Conservation (phyloP, 2,329 filamentous ascomycete species). For the Fusarium sp. region DNA sequence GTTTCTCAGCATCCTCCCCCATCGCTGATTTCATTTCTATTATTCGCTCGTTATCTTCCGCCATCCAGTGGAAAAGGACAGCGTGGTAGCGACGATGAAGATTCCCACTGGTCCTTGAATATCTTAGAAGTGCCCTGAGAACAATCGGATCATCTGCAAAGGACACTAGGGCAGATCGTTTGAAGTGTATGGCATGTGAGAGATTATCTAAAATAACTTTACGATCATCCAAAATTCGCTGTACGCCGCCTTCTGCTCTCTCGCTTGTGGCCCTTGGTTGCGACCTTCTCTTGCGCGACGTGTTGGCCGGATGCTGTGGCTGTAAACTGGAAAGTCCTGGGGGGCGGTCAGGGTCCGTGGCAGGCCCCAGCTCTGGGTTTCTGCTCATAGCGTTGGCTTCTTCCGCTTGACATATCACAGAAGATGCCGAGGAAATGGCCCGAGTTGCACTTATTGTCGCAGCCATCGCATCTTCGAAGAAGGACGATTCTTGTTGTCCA, state of each 20-base stretch:
- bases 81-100: background rate
- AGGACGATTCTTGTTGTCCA: background rate
- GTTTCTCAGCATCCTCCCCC: too few relatives aligned
- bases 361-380: background rate
- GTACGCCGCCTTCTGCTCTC: background rate
- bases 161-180: background rate
- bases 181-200: background rate
- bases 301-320: background rate
- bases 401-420: background rate
- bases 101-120: background rate
- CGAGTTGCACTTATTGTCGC: background rate
- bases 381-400: background rate
- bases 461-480: background rate
- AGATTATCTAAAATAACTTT: background rate
- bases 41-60: background rate
- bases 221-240: background rate
- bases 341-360: background rate
- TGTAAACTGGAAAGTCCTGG: background rate
- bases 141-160: background rate
- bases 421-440: background rate
- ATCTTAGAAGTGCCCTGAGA: background rate
- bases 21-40: background rate
- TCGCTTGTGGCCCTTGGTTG: background rate
- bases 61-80: background rate
- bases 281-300: background rate